Conservation (phyloP, 2,329 filamentous ascomycete genomes). For the Ascochyta koolunga region DNA sequence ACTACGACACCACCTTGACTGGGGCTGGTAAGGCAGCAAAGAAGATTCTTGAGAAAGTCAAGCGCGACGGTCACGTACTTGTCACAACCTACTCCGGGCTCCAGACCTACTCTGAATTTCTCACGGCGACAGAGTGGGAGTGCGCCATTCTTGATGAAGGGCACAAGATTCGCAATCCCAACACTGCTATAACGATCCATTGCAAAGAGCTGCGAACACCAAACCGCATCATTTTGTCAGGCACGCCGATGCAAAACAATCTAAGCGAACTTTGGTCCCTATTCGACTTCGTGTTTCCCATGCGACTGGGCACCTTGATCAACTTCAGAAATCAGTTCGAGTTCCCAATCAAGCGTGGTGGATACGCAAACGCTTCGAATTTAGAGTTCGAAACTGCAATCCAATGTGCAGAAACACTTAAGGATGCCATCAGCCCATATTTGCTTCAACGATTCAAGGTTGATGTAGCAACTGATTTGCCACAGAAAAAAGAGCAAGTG, state of each 20-base stretch:
- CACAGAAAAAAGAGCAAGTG: constrained; percentile 95
- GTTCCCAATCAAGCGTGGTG: constrained; percentile 88
- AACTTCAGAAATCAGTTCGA: constrained; percentile 92
- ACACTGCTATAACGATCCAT: constrained; percentile 90
- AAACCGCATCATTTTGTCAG: constrained; percentile 90
- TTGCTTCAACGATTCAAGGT: constrained; percentile 90
- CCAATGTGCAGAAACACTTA: constrained; percentile 90
- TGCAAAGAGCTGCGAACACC: constrained; percentile 92
- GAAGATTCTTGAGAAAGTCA: constrained; percentile 81
- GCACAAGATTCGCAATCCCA: constrained; percentile 97
- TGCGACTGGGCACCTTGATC: constrained; percentile 89
- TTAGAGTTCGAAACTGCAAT: constrained; percentile 92
- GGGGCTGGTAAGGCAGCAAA: constrained; percentile 73
- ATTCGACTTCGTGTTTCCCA: constrained; percentile 97
- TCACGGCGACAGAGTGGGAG: constrained; percentile 86
- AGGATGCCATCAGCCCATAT: constrained; percentile 92
- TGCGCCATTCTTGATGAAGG: constrained; percentile 96
- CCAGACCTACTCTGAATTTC: constrained; percentile 84
- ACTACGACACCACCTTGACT: constrained; percentile 48
- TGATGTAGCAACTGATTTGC: constrained; percentile 91
- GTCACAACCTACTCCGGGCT: constrained; percentile 95
- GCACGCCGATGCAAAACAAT: constrained; percentile 98
- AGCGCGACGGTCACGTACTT: constrained; percentile 85
- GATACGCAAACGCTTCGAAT: constrained; percentile 94
- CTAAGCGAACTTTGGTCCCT: constrained; percentile 93